Percentiles rank a stretch among this genome's conserved stretches.
Conservation (phyloP, 164 flowering plant species). For the Amborella trichopoda region DNA sequence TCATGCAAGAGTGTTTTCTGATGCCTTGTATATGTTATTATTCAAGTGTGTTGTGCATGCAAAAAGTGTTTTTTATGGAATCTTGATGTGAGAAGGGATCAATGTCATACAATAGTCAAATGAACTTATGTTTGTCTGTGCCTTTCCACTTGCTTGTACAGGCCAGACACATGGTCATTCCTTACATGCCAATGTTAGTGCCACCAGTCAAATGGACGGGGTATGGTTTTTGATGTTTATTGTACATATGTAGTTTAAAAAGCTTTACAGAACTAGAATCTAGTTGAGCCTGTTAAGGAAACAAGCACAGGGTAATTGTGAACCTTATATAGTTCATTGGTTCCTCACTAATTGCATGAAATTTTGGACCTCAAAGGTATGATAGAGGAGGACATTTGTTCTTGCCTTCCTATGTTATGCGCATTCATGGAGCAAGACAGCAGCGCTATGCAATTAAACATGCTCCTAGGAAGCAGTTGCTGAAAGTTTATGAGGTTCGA, state of each 20-base stretch:
- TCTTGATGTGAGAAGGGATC: too few species aligned
- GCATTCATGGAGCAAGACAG: constrained; percentile 83
- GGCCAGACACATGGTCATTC: constrained; percentile 66
- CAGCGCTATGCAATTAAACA: constrained; percentile 70
- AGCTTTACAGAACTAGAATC: background rate
- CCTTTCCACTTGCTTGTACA: constrained; percentile 7
- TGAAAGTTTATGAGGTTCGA: constrained; percentile 71
- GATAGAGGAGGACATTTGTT: constrained; percentile 80
- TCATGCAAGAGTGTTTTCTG: too few species aligned
- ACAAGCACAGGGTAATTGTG: background rate
- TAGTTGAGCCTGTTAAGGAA: background rate
- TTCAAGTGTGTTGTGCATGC: too few species aligned
- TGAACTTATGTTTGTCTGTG: background rate
- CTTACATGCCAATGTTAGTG: constrained; percentile 67
- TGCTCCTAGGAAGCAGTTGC: constrained; percentile 41
- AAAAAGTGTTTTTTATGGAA: too few species aligned
- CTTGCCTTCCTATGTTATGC: constrained; percentile 89
- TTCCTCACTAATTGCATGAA: background rate
- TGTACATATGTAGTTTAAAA: background rate
- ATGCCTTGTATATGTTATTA: too few species aligned
- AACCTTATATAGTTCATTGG: background rate
- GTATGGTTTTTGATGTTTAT: constrained; percentile 17
- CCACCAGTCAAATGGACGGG: constrained; percentile 52
- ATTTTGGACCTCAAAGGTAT: constrained; percentile 31
- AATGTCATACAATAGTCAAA: too few species aligned